These are phyloP conservation scores for Podaxis pistillaris DNA, from an alignment of 768 basidiomycete species.

Conservation along the genomic window DNA sequence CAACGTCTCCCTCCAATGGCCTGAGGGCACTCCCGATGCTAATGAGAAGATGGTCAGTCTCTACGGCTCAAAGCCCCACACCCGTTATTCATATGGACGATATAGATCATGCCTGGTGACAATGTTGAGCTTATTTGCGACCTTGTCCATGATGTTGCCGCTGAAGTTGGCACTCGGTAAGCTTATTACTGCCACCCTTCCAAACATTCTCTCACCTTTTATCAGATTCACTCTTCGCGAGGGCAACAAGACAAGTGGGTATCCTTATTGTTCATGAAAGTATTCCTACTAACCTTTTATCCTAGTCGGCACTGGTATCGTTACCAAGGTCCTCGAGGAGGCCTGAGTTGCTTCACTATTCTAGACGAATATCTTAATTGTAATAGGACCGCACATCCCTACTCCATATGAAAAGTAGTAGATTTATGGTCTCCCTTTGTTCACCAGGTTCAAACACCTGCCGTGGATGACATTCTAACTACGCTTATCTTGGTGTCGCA, in stretches of 20 bases:
- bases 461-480: background rate
- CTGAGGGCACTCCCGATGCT: slow-evolving; percentile 76
- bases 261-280: slow-evolving; percentile 5
- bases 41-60: slow-evolving; percentile 79
- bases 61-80: background rate
- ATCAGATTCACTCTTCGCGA: slow-evolving; percentile 85
- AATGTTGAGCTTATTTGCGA: slow-evolving; percentile 91
- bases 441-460: background rate
- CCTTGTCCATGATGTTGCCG: slow-evolving; percentile 82
- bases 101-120: slow-evolving; percentile 94
- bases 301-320: slow-evolving; percentile 89
- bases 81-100: background rate
- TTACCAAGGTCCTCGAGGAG: slow-evolving; percentile 74
- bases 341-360: background rate
- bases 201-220: slow-evolving; percentile 10
- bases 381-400: slow-evolving; percentile 8
- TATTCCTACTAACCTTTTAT: slow-evolving; percentile 11
- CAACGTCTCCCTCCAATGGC: slow-evolving; percentile 82
- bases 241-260: slow-evolving; percentile 87
- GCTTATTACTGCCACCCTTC: slow-evolving; percentile 16
- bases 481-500: slow-evolving; percentile 6
- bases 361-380: background rate
- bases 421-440: background rate
- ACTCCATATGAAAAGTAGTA: slow-evolving; percentile 11
- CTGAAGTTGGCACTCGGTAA: slow-evolving; percentile 82